Evolutionary conservation across 2,329 filamentous ascomycete genomes (phyloP).

Genomic region (Ascochyta koolunga): DNA sequence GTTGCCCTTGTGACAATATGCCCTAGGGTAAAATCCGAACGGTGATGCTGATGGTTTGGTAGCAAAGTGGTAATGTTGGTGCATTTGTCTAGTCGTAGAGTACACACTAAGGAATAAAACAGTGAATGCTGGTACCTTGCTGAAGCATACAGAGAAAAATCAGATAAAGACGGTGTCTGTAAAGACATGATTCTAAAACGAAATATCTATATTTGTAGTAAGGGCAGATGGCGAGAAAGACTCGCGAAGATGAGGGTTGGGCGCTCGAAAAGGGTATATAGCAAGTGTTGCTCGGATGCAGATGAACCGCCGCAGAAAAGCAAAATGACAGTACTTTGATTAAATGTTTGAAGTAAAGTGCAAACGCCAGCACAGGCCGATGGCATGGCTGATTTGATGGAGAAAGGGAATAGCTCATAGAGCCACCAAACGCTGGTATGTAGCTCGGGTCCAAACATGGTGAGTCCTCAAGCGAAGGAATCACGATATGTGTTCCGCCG

Average conservation of each 20-base stretch:
- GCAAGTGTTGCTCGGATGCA: background rate
- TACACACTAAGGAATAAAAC: background rate
- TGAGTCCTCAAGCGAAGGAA: slow-evolving; percentile 17
- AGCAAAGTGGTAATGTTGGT: background rate
- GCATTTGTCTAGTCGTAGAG: background rate
- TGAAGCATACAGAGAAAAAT: background rate
- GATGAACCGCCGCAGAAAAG: background rate
- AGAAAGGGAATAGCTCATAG: background rate
- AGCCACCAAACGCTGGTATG: background rate
- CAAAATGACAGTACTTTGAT: background rate
- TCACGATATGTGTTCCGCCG: slow-evolving; percentile 20
- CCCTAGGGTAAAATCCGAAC: background rate
- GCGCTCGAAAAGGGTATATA: slow-evolving; percentile 16
- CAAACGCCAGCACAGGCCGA: background rate
- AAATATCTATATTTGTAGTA: background rate
- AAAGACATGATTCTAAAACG: slow-evolving; percentile 4
- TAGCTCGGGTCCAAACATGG: background rate
- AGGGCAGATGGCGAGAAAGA: background rate
- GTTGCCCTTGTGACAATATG: background rate
- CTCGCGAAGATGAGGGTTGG: background rate
- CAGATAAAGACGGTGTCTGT: background rate
- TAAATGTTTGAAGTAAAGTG: background rate
- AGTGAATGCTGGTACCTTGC: background rate
- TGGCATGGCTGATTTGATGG: background rate
- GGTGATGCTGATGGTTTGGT: too few relatives aligned